A percentile compares a stretch with the other conserved stretches of the same genome.
Evolutionary conservation across 179 eudicot species (phyloP).

Genomic region (Drosera spatulata): DNA sequence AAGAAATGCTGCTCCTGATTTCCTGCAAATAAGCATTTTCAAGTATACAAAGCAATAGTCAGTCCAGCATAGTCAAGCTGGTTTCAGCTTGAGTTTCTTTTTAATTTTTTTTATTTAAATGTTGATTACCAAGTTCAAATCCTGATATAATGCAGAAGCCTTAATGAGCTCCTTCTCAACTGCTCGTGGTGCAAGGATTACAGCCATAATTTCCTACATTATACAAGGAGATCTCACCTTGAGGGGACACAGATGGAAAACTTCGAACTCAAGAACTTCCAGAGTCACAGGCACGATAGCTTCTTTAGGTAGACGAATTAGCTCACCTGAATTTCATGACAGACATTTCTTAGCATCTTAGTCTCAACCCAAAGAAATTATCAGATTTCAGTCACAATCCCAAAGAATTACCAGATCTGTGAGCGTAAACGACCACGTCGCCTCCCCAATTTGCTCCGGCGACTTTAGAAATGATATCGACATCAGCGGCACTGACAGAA

Average conservation of each 20-base stretch:
- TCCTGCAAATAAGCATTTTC: constrained; percentile 28
- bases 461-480: constrained; percentile 41
- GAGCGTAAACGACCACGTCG: constrained; percentile 45
- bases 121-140: no score
- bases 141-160: no score
- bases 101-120: no score
- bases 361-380: background rate
- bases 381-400: background rate
- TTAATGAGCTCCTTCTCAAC: no score
- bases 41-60: background rate
- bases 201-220: background rate
- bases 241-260: constrained; percentile 76
- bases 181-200: background rate
- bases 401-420: constrained; percentile 47
- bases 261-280: constrained; percentile 74
- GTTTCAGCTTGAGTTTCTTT: background rate
- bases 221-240: constrained; percentile 29
- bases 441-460: constrained; percentile 68
- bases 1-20: constrained; percentile 38
- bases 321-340: constrained; percentile 32
- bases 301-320: constrained; percentile 53
- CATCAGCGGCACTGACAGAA: constrained; percentile 53
- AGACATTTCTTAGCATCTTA: background rate
- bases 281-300: constrained; percentile 73
- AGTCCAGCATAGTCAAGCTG: background rate